Conservation (phyloP, 2,329 filamentous ascomycete genomes). For the Penicillium italicum region DNA sequence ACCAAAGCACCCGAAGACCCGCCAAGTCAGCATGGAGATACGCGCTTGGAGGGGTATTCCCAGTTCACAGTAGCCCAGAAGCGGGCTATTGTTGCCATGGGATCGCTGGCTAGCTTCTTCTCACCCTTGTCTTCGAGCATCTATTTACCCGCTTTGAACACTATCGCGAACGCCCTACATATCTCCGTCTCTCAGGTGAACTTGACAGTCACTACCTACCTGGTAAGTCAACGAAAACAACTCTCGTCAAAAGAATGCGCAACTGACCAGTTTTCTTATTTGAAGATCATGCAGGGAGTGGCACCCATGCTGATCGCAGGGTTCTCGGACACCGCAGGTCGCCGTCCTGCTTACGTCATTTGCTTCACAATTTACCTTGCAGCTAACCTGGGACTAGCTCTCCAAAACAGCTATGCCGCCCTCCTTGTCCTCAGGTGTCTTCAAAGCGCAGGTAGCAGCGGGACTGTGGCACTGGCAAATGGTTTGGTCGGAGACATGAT, state of each 20-base stretch:
- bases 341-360: constrained; percentile 57
- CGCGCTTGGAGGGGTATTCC: neutral
- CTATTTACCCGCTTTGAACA: constrained; percentile 37
- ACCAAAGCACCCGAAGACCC: neutral
- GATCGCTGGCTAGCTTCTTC: constrained; percentile 28
- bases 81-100: constrained; percentile 20
- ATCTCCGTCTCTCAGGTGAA: constrained; percentile 46
- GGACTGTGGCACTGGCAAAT: constrained; percentile 63
- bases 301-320: constrained; percentile 53
- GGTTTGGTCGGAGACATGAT: constrained; percentile 54
- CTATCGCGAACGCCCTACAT: constrained; percentile 37
- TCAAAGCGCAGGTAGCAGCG: constrained; percentile 21
- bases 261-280: neutral
- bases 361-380: constrained; percentile 49
- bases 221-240: constrained; percentile 31
- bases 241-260: neutral
- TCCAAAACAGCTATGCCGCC: constrained; percentile 54
- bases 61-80: constrained; percentile 26
- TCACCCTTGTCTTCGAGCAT: constrained; percentile 37
- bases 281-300: constrained; percentile 29
- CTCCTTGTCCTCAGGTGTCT: constrained; percentile 18
- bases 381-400: constrained; percentile 58
- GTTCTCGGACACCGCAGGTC: constrained; percentile 57
- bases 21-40: neutral
- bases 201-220: constrained; percentile 51